A percentile compares a stretch with the other conserved stretches of the same genome.
Conservation (phyloP, 1,284 basidiomycete genomes). For the Pholiota adiposa region DNA sequence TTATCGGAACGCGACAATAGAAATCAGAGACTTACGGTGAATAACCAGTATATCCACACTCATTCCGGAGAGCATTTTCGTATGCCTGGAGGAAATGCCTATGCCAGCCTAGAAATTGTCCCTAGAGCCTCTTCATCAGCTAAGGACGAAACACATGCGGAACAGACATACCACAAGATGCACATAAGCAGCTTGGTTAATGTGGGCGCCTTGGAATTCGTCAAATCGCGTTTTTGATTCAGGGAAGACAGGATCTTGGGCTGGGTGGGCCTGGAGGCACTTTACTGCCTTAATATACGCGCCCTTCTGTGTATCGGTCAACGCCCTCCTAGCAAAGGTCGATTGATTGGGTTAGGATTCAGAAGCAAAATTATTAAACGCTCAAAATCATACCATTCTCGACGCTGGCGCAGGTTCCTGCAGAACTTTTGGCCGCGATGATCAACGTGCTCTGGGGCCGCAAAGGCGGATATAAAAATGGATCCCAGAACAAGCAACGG, state of each 20-base stretch:
- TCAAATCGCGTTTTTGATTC: conserved; percentile 34
- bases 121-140: conserved; percentile 25
- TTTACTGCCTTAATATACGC: conserved; percentile 36
- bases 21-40: conserved; percentile 31
- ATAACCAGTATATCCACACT: conserved; percentile 38
- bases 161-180: conserved; percentile 31
- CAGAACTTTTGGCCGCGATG: conserved; percentile 1
- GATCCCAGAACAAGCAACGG: not conserved
- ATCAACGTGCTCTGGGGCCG: not conserved
- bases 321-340: conserved; percentile 19
- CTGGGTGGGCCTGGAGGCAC: conserved; percentile 32
- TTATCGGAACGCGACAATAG: not conserved
- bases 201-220: conserved; percentile 35
- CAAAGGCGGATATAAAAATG: not conserved
- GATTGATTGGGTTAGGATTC: not conserved
- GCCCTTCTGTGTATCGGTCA: conserved; percentile 28
- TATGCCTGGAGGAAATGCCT: conserved; percentile 33
- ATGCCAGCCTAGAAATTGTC: conserved; percentile 44
- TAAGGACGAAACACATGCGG: not conserved
- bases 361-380: not conserved
- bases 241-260: conserved; percentile 11
- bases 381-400: not conserved
- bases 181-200: conserved; percentile 26
- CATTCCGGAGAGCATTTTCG: conserved; percentile 33
- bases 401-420: conserved; percentile 3